Conservation (phyloP, 2,329 filamentous ascomycete genomes). For the Pseudocercospora fijiensis region DNA sequence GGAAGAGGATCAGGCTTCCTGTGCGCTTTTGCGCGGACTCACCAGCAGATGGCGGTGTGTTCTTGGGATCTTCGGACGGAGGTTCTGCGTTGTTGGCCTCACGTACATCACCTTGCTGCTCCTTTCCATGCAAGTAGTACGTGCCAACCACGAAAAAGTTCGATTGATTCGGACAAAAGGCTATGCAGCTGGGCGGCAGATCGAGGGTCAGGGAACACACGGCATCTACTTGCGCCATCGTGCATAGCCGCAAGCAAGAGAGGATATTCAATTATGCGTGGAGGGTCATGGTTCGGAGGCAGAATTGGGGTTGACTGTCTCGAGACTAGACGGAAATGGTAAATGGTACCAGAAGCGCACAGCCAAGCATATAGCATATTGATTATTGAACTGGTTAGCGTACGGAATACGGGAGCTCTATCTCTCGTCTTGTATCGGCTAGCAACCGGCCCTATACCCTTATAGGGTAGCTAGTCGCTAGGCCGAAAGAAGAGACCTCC, state of each 20-base stretch:
- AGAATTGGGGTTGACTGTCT: not conserved
- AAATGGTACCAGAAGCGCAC: no score
- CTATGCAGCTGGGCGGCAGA: constrained; percentile 74
- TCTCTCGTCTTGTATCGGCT: no score
- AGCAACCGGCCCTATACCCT: no score
- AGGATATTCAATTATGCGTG: not conserved
- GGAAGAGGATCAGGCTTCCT: constrained; percentile 71
- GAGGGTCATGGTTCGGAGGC: not conserved
- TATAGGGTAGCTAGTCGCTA: no score
- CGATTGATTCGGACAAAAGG: constrained; percentile 64
- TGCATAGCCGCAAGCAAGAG: constrained; percentile 1
- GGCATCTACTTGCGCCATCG: constrained; percentile 40
- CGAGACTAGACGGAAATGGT: no score
- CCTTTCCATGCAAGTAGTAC: constrained; percentile 66
- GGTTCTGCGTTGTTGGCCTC: not conserved
- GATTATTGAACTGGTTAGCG: no score
- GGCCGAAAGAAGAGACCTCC: no score
- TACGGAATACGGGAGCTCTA: no score
- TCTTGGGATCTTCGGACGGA: constrained; percentile 1
- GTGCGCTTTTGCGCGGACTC: constrained; percentile 50
- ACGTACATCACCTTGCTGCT: constrained; percentile 11
- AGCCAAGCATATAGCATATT: no score
- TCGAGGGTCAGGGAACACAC: constrained; percentile 57
- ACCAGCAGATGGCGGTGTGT: not conserved
- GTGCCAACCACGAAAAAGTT: constrained; percentile 77